Conservation (phyloP, 768 basidiomycete genomes). For the Leccinum pellstonianum region DNA sequence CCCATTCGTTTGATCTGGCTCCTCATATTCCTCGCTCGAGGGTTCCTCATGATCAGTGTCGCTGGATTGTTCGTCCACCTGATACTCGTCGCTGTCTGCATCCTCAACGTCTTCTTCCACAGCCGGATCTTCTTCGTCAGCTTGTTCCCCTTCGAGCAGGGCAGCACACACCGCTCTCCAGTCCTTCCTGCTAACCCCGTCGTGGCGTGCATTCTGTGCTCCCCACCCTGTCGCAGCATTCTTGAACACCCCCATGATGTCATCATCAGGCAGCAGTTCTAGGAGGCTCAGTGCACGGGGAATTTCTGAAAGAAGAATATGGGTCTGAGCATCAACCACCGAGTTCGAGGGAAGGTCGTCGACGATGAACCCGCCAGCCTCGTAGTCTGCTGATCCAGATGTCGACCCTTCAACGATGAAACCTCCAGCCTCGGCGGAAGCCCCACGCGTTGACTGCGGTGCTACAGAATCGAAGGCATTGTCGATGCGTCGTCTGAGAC, state of each 20-base stretch:
- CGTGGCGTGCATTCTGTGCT: conserved; percentile 31
- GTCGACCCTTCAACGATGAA: conserved; percentile 33
- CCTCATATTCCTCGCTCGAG: conserved; percentile 38
- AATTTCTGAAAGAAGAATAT: conserved; percentile 56
- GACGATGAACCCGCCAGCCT: conserved; percentile 33
- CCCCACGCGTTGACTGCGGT: background rate
- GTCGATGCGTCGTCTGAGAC: conserved; percentile 49
- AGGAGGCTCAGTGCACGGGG: conserved; percentile 62
- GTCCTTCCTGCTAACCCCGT: conserved; percentile 59
- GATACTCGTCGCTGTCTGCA: conserved; percentile 29
- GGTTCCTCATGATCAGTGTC: conserved; percentile 21
- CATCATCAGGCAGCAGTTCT: conserved; percentile 69
- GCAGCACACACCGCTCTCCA: conserved; percentile 82
- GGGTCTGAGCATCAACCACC: conserved; percentile 3
- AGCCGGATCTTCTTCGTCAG: conserved; percentile 11
- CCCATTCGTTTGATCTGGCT: background rate
- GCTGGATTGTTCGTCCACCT: conserved; percentile 22
- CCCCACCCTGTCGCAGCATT: conserved; percentile 78
- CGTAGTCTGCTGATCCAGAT: conserved; percentile 14
- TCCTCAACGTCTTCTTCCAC: conserved; percentile 20
- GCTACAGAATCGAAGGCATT: conserved; percentile 44
- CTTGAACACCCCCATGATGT: conserved; percentile 67
- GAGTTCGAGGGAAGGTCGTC: conserved; percentile 21
- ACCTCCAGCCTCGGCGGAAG: conserved; percentile 28
- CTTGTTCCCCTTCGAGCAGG: conserved; percentile 49